Evolutionary conservation across 805 yeast species (phyloP), one percentile per base, ranked within the genome.

Genomic region (Yarrowia divulgata): DNA sequence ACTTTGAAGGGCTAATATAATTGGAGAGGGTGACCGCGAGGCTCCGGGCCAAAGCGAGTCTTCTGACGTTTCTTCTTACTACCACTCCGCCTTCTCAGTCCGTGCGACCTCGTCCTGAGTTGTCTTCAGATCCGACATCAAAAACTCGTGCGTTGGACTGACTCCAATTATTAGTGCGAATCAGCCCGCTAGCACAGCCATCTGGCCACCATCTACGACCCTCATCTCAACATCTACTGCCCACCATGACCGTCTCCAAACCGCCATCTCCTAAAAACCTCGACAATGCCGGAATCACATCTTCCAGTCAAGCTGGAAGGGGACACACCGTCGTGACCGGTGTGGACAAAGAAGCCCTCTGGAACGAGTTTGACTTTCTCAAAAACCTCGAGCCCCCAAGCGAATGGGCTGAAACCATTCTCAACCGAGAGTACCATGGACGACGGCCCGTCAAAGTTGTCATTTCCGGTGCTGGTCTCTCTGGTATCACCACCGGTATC

Each of bases 391-490:
- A 48, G 19, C 48, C 68, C 10, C 68, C 68, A 10, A 48, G 57
- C 16, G 48, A 63, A 23, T 48, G 57, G 55, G 68, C 68, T 2
- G 57, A 63, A 6, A 40, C 45, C 7, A 48, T 63, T 23, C 46
- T 63, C n/a, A 48, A 37, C 48, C 13, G 68, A 29, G 68, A 63
- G 18, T 63, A 63, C 57, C 57, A 48, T 14, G 68, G 68, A 16
- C 45, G 68, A 9, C 23, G 68, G 9, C 68, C 72, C 9, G 58
- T 74, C 57, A 69, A 69, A 49, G 74, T 74, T 39, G 73, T 70
- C 52, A 67, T 72, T 35, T 71, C 76, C 39, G 78, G 78, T n/a
- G 78, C 78, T 1, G 79, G 78, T 12, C 45, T 73, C 18, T 70
- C 77, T 14, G 78, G 78, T 14, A 74, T 75, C 50, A 60, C 73